Evolutionary conservation across 2,329 filamentous ascomycete species (phyloP), one percentile per base, ranked within the genome.

Genomic region (Tothia fuscella): DNA sequence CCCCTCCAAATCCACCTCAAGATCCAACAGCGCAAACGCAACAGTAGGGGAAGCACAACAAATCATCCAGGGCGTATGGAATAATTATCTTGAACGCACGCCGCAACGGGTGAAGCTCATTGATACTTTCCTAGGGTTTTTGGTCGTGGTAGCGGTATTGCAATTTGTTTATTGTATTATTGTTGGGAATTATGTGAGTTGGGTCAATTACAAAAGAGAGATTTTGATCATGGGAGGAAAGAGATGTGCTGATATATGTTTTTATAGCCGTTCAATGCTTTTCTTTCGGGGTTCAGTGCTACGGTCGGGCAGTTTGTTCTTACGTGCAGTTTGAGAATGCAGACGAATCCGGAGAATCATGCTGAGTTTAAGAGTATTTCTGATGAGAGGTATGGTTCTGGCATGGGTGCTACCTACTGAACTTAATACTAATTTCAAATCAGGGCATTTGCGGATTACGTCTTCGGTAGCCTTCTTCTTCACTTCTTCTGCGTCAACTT

Each of bases 401-500:
- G 22, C 30, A 38, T 24, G 17, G 21, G 9, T 26, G 26, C 17
- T 5, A 20, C 4, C 13, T 17, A 25, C 10, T 14, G 19, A 22
- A 34, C 35, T 41, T 19, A n/a, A 22, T 12, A 37, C 38, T 37
- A 19, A 41, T 39, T 29, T 13, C 7, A 13, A 19, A 42, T 43
- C 51, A 93, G 87, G 61, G 89, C 91, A 29, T 98, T 98, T 62
- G 88, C 91, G 57, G 91, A 98, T 66, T 98, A 82, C 59, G 73
- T 98, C 46, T 85, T 95, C 53, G 91, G 89, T 60, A 95, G 88
- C 62, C 62, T 98, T 61, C 85, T 96, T 59, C 67, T 96, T 61
- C 91, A 98, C 69, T 94, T 96, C 68, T 98, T 98, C 72, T 95
- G 88, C 66, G 79, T 96, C 61, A 98, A 98, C 74, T 98, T 98